Evolutionary conservation across 1,284 basidiomycete genomes (phyloP), one percentile per base, ranked within the genome.

Genomic region (Irpex lacteus): DNA sequence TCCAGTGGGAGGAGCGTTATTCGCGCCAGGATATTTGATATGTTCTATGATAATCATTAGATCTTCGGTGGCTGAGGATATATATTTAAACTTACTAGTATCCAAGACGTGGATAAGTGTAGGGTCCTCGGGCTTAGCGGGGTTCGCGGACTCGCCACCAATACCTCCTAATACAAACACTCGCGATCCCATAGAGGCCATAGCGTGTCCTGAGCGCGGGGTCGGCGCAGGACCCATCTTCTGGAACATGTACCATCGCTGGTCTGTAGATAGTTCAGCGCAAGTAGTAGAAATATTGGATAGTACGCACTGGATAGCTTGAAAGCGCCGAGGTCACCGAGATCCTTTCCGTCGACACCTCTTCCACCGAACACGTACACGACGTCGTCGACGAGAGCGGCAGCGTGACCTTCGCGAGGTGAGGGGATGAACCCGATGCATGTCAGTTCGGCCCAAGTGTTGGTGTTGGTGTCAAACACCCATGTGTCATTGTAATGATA

Each of bases 401-500:
- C 96, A 1, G 98, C 94, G 72, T 99, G 98, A 0, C 98, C 98
- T 76, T 99, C 98, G 59, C 98, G 83, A 1, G 98, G 95, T 6
- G 94, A 92, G 15, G 98, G 98, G 65, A 98, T 98, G 77, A 94
- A 99, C 1, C 98, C 98, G 63, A 98, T 98, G 77, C 98, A 99
- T 50, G 92, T 90, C 63, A 99, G 81, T 76, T 99, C 98, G 11
- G 91, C 85, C 98, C 98, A 99, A 58, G 79, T 85, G 64, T 86
- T 85, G 0, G 94, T 92, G 37, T 83, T 83, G 56, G 96, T 82
- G 75, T 98, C 96, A 76, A 95, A 98, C 32, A 90, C 85, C 98
- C 98, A 99, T 4, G 97, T 99, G 74, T 99, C 98, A 77, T 99
- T 99, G 80, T 99, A 99, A 77, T 99, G 98, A 78, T 95, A 99